These are phyloP conservation scores for Nissolia schottii DNA, from an alignment of 306 rosid genomes.

Conservation along the genomic window DNA sequence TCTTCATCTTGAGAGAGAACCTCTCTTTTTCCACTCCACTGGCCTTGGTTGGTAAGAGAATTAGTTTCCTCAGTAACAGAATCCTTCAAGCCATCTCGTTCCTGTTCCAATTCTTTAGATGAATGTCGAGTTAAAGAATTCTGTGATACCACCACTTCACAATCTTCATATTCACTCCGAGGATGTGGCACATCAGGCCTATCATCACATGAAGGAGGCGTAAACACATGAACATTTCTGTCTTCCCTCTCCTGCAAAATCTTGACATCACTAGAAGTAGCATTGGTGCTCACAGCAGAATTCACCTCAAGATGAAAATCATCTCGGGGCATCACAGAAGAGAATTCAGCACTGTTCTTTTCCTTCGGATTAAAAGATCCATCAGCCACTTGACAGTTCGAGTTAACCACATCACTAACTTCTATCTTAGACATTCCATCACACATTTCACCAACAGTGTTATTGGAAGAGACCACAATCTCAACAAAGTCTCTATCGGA, in stretches of 20 bases:
- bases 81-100: constrained; percentile 15
- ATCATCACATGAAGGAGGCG: constrained; percentile 19
- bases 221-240: constrained; percentile 19
- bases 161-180: constrained; percentile 31
- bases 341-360: constrained; percentile 16
- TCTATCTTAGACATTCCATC: constrained; percentile 23
- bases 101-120: constrained; percentile 22
- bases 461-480: constrained; percentile 17
- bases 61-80: constrained; percentile 10
- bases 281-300: constrained; percentile 21
- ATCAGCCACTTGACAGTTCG: constrained; percentile 14
- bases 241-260: constrained; percentile 27
- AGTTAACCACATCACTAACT: constrained; percentile 19
- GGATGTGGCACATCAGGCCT: constrained; percentile 27
- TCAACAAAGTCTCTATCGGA: constrained; percentile 19
- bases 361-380: constrained; percentile 23
- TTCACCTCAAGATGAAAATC: constrained; percentile 24
- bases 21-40: constrained; percentile 26
- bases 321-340: constrained; percentile 22
- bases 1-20: constrained; percentile 29
- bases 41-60: constrained; percentile 24
- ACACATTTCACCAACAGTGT: constrained; percentile 16
- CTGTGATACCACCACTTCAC: constrained; percentile 21
- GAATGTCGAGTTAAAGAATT: constrained; percentile 23
- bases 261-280: constrained; percentile 25